A percentile compares a stretch with the other conserved stretches of the same genome.
Conservation (phyloP, 768 basidiomycete species). For the Naganishia onofrii region DNA sequence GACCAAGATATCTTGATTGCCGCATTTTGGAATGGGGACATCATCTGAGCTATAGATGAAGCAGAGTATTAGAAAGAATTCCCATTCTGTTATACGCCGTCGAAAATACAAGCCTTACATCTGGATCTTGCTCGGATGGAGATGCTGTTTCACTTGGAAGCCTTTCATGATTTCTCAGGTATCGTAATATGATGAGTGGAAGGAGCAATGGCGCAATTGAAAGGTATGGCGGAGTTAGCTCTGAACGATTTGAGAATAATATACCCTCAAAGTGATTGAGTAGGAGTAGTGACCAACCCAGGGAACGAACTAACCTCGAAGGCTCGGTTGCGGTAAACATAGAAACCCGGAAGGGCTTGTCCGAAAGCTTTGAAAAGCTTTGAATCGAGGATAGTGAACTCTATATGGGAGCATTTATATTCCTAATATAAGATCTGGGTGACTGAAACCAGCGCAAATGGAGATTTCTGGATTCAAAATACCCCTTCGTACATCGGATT, state of each 20-base stretch:
- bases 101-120: slow-evolving; percentile 46
- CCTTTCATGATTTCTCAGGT: slow-evolving; percentile 70
- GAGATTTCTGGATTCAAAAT: neutral
- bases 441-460: neutral
- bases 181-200: neutral
- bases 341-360: slow-evolving; percentile 15
- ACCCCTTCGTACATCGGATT: too few species aligned
- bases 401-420: too few species aligned
- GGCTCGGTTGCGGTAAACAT: slow-evolving; percentile 1
- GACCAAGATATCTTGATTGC: slow-evolving; percentile 63
- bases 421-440: too few species aligned
- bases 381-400: too few species aligned
- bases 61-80: neutral
- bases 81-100: neutral
- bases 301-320: neutral
- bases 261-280: too few species aligned
- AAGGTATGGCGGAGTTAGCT: too few species aligned
- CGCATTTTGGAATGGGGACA: slow-evolving; percentile 62
- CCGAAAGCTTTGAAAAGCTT: neutral
- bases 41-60: slow-evolving; percentile 49
- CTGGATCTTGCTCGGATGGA: slow-evolving; percentile 65
- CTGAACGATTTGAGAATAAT: too few species aligned
- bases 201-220: too few species aligned
- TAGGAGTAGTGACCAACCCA: neutral
- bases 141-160: slow-evolving; percentile 69